phyloP scores from a whole-genome alignment of 148 eudicot species.

The Beta vulgaris region DNA sequence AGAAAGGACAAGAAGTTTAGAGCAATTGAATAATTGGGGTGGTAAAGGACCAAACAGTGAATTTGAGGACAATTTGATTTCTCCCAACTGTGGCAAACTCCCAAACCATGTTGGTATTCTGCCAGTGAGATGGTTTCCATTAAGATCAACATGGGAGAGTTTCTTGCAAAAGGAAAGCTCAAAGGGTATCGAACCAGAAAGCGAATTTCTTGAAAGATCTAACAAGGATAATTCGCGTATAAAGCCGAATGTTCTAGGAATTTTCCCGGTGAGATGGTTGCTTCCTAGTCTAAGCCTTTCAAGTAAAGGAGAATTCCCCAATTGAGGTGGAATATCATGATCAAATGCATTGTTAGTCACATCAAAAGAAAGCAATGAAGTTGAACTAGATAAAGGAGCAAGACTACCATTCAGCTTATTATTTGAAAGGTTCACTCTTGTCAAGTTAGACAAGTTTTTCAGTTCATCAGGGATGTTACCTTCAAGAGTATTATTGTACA shows the following conservation, averaged over 20 bases:
- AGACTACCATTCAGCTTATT: conserved; percentile 79
- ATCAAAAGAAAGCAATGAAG: conserved; percentile 74
- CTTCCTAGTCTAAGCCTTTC: conserved; percentile 76
- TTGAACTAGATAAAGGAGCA: conserved; percentile 70
- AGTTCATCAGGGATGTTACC: conserved; percentile 70
- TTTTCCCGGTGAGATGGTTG: conserved; percentile 63
- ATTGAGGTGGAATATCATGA: conserved; percentile 56
- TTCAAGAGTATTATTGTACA: conserved; percentile 80
- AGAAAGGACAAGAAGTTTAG: conserved; percentile 73
- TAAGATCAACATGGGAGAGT: conserved; percentile 74
- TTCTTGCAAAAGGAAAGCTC: conserved; percentile 66
- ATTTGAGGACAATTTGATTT: conserved; percentile 78
- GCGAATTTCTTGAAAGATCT: conserved; percentile 73
- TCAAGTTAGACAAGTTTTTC: conserved; percentile 49
- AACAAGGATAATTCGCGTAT: conserved; percentile 48
- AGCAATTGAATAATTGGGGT: conserved; percentile 65
- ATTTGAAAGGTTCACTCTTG: conserved; percentile 78
- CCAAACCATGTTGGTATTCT: conserved; percentile 80
- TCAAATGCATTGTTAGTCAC: conserved; percentile 76
- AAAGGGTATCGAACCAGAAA: conserved; percentile 63
- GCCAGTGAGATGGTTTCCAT: conserved; percentile 69
- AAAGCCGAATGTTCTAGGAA: conserved; percentile 70
- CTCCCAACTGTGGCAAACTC: conserved; percentile 68
- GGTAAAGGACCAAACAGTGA: conserved; percentile 69
- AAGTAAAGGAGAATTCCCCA: conserved; percentile 66